Conservation (phyloP, 179 eudicot species). For the Beta macrorhiza region DNA sequence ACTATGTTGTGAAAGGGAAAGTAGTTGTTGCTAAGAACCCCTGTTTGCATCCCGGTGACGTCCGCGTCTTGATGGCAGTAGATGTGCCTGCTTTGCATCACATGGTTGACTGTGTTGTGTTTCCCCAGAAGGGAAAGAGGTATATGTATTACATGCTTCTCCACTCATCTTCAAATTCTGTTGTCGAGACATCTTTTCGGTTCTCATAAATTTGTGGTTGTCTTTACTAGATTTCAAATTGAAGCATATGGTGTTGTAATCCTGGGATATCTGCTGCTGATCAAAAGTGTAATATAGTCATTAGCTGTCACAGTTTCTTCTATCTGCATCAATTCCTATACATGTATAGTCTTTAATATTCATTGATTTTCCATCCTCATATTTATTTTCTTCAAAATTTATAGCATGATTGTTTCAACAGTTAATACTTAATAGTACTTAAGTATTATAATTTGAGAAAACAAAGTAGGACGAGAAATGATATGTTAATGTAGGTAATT, state of each 20-base stretch:
- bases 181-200: not conserved
- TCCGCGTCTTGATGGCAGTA: constrained; percentile 73
- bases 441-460: not conserved
- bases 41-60: constrained; percentile 93
- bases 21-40: constrained; percentile 95
- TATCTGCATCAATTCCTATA: too few relatives aligned
- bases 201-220: constrained; percentile 5
- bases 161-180: not conserved
- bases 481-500: not conserved
- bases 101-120: constrained; percentile 95
- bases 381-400: not conserved
- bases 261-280: not conserved
- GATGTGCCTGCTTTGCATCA: constrained; percentile 72
- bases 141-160: constrained; percentile 20
- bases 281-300: not conserved
- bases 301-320: not conserved
- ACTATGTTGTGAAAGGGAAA: constrained; percentile 40
- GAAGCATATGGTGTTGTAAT: not conserved
- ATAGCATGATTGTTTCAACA: not conserved
- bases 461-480: not conserved
- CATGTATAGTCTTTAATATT: not conserved
- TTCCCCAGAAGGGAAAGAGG: constrained; percentile 88
- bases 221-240: not conserved
- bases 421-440: not conserved
- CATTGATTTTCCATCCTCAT: not conserved